Evolutionary conservation across 2,329 filamentous ascomycete species (phyloP).

Genomic region (Pyrenophora seminiperda): DNA sequence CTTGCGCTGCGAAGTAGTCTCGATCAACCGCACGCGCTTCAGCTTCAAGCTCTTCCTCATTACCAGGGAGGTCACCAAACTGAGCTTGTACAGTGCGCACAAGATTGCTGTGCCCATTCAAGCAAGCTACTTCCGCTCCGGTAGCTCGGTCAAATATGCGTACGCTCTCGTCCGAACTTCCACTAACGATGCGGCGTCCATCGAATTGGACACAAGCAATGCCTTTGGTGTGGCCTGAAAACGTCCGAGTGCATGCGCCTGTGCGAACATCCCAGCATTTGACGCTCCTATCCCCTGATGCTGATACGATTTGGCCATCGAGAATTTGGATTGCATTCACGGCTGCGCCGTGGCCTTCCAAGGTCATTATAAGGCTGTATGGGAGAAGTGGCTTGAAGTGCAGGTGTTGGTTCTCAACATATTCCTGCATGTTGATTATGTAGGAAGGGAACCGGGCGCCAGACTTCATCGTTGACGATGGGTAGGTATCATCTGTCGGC

Average conservation of each 20-base stretch:
- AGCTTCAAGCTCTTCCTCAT: slow-evolving; percentile 72
- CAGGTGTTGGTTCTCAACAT: slow-evolving; percentile 46
- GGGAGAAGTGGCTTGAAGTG: slow-evolving; percentile 64
- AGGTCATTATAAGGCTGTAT: slow-evolving; percentile 76
- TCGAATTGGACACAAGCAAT: slow-evolving; percentile 99
- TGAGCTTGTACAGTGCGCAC: slow-evolving; percentile 95
- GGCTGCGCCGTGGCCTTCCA: slow-evolving; percentile 86
- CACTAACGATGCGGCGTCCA: slow-evolving; percentile 88
- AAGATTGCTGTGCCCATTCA: slow-evolving; percentile 79
- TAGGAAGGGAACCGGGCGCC: slow-evolving; percentile 58
- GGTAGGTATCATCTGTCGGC: slow-evolving; percentile 49
- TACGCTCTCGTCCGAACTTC: slow-evolving; percentile 94
- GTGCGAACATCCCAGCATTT: slow-evolving; percentile 93
- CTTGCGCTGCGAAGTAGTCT: slow-evolving; percentile 68
- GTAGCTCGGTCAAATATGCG: slow-evolving; percentile 90
- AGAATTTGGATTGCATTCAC: slow-evolving; percentile 96
- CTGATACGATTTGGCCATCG: slow-evolving; percentile 85
- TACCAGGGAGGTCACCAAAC: slow-evolving; percentile 86
- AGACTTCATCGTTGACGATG: slow-evolving; percentile 48
- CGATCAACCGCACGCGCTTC: slow-evolving; percentile 76
- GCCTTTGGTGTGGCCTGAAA: slow-evolving; percentile 88
- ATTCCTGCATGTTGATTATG: slow-evolving; percentile 57
- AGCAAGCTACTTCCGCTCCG: slow-evolving; percentile 84
- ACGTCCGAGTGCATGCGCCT: slow-evolving; percentile 74
- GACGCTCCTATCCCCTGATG: slow-evolving; percentile 90